Conservation (phyloP, 345 rosid genomes). For the Salix koriyanagi region DNA sequence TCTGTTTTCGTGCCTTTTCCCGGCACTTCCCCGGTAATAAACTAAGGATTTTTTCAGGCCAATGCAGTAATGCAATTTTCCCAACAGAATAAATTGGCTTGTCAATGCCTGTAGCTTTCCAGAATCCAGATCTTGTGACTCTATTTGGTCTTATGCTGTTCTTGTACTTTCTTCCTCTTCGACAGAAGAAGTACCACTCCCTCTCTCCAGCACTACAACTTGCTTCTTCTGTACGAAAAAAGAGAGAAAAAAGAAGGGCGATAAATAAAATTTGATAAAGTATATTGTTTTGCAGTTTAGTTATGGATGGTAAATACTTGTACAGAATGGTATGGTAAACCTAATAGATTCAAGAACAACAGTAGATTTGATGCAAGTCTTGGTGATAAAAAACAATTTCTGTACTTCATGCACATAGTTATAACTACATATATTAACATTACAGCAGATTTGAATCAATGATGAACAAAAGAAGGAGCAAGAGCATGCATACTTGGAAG, state of each 20-base stretch:
- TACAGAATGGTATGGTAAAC: not conserved
- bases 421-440: not conserved
- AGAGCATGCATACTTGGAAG: slow-evolving; percentile 35
- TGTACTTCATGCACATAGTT: not conserved
- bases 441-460: not conserved
- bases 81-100: slow-evolving; percentile 27
- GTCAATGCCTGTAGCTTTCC: slow-evolving; percentile 65
- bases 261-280: not conserved
- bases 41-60: slow-evolving; percentile 50
- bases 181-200: slow-evolving; percentile 52
- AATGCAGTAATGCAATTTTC: slow-evolving; percentile 21
- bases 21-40: slow-evolving; percentile 47
- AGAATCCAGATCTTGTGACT: slow-evolving; percentile 48
- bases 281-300: not conserved
- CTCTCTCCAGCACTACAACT: slow-evolving; percentile 27
- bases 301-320: not conserved
- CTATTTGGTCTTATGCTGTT: slow-evolving; percentile 53
- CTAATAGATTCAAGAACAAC: not conserved
- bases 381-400: not conserved
- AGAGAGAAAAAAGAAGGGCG: not conserved
- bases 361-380: not conserved
- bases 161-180: slow-evolving; percentile 47
- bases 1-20: slow-evolving; percentile 51
- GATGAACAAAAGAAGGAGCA: not conserved
- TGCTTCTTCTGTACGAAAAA: slow-evolving; percentile 5